phyloP scores from a whole-genome alignment of 176 grass and related monocot genomes.

The Oropetium thomaeum region DNA sequence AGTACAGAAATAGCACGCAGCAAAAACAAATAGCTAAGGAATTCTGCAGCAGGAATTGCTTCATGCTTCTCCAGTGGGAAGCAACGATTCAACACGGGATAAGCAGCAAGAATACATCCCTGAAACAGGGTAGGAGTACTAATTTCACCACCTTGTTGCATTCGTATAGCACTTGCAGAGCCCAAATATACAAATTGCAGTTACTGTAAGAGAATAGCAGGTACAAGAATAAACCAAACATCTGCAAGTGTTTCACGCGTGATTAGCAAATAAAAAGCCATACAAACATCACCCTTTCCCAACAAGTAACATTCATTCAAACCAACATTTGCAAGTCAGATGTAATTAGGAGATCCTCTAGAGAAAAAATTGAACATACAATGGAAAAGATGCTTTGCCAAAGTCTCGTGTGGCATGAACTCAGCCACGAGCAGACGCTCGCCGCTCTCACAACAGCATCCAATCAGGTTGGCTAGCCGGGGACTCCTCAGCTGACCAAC shows the following conservation, averaged over 20 bases:
- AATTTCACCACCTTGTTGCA: background rate
- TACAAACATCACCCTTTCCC: background rate
- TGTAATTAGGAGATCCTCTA: background rate
- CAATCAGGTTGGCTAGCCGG: conserved; percentile 66
- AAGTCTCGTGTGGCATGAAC: conserved; percentile 81
- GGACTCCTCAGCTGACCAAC: conserved; percentile 74
- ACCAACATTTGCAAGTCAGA: background rate
- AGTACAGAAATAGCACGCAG: conserved; percentile 7
- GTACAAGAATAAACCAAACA: conserved; percentile 6
- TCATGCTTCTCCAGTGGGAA: background rate
- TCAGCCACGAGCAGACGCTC: conserved; percentile 77
- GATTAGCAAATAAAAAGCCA: background rate
- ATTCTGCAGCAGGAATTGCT: background rate
- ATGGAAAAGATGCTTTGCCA: conserved; percentile 95
- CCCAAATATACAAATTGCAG: background rate
- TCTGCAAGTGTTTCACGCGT: too few species aligned
- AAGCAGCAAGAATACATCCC: conserved; percentile 5
- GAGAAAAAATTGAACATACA: conserved; percentile 47
- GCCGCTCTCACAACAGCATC: conserved; percentile 69
- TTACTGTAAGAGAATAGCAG: background rate
- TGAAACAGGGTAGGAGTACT: conserved; percentile 10
- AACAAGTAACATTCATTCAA: background rate
- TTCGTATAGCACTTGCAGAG: background rate
- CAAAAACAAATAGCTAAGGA: conserved; percentile 11
- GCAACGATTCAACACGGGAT: background rate